Conservation (phyloP, 768 basidiomycete genomes). For the Xerocomus brunneocitrinus region DNA sequence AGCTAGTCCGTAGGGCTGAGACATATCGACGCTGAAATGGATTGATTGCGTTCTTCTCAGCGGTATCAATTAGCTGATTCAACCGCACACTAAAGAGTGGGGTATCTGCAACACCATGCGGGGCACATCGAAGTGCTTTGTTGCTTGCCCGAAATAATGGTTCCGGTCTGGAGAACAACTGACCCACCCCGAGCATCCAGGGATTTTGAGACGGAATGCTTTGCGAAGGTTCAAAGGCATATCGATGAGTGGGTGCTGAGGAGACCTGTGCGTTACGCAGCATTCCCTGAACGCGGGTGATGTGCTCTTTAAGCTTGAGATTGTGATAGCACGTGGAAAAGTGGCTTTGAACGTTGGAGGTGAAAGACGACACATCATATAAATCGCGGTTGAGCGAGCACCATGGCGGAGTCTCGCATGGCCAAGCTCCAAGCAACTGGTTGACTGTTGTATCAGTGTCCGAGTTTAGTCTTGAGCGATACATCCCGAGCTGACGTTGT, state of each 20-base stretch:
- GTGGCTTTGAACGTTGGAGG: not conserved
- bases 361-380: conserved; percentile 5
- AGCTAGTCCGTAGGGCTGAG: not conserved
- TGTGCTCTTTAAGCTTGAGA: conserved; percentile 3
- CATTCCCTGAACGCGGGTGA: not conserved
- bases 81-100: not conserved
- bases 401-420: conserved; percentile 9
- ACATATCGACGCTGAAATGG: not conserved
- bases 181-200: not conserved
- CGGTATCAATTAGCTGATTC: not conserved
- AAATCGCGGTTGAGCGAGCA: not conserved
- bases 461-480: not conserved
- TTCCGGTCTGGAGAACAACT: not conserved
- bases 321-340: conserved; percentile 15
- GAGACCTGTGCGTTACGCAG: not conserved
- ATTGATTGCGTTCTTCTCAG: not conserved
- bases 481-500: conserved; percentile 2
- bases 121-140: not conserved
- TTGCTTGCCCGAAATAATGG: not conserved
- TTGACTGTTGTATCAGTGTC: conserved; percentile 2
- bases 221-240: not conserved
- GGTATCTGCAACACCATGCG: not conserved
- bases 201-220: not conserved
- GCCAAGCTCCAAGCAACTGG: conserved; percentile 13
- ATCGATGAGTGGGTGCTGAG: not conserved